Evolutionary conservation across 2,329 filamentous ascomycete genomes (phyloP).

Genomic region (Paraphaeosphaeria minitans): DNA sequence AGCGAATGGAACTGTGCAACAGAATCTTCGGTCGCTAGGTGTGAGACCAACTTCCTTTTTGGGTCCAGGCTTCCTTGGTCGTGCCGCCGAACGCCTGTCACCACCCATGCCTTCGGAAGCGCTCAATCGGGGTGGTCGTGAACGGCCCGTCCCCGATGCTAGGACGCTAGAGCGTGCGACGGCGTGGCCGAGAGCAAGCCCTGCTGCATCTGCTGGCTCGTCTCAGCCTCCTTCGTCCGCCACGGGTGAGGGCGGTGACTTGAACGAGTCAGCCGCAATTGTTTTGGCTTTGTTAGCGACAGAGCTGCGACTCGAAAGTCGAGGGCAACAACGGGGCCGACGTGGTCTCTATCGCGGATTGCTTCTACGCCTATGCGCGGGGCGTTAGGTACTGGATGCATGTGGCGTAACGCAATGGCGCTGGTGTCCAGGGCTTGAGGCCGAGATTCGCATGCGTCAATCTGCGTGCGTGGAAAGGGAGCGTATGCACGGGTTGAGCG

Average conservation of each 20-base stretch:
- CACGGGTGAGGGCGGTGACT: too few relatives aligned
- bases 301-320: not conserved
- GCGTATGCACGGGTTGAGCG: not conserved
- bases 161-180: not conserved
- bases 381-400: not conserved
- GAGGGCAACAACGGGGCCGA: not conserved
- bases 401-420: slow-evolving; percentile 1
- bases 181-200: not conserved
- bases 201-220: not conserved
- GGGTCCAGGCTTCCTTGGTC: not conserved
- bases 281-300: not conserved
- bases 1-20: slow-evolving; percentile 1
- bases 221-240: not conserved
- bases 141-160: not conserved
- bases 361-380: not conserved
- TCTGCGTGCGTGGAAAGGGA: not conserved
- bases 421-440: not conserved
- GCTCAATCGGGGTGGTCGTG: not conserved
- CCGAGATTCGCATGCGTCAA: not conserved
- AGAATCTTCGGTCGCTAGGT: not conserved
- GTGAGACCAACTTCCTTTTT: slow-evolving; percentile 7
- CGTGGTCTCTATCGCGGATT: not conserved
- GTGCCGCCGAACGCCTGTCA: slow-evolving; percentile 1
- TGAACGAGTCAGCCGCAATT: too few relatives aligned
- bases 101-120: slow-evolving; percentile 1